Evolutionary conservation across 2,329 filamentous ascomycete species (phyloP).

Genomic region (Aspergillus puulaauensis): DNA sequence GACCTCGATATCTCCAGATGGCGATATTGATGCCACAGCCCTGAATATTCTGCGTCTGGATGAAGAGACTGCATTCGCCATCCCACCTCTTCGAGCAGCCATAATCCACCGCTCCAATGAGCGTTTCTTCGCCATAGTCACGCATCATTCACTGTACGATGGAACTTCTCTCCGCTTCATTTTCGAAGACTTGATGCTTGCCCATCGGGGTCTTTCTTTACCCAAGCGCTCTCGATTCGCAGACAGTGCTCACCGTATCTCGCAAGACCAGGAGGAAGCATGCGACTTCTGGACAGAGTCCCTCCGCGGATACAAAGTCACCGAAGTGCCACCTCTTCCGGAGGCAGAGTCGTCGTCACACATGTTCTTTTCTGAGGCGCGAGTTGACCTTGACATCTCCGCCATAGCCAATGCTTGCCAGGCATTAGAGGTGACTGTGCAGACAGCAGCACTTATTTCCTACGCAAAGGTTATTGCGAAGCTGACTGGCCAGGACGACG

Average conservation of each 20-base stretch:
- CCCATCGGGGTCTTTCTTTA: neutral
- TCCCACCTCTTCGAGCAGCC: neutral
- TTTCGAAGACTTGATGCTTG: conserved; percentile 1
- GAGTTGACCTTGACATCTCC: neutral
- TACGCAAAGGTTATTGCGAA: neutral
- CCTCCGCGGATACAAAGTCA: neutral
- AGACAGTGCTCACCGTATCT: neutral
- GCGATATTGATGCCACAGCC: neutral
- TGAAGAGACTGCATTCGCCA: neutral
- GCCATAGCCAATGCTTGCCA: neutral
- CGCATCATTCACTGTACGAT: conserved; percentile 18
- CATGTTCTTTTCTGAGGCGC: neutral
- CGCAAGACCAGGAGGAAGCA: neutral
- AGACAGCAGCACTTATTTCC: neutral
- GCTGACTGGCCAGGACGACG: neutral
- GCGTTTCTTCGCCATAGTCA: conserved; percentile 10
- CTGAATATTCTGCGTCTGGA: neutral
- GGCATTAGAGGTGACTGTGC: neutral
- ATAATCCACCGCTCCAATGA: neutral
- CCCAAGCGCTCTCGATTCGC: neutral
- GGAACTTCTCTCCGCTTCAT: conserved; percentile 11
- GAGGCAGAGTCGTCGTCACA: too few relatives aligned
- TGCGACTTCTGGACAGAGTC: neutral
- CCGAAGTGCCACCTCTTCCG: neutral
- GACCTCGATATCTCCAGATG: neutral